Evolutionary conservation across 2,329 filamentous ascomycete genomes (phyloP).

Genomic region (Ceratocystis huliohia): DNA sequence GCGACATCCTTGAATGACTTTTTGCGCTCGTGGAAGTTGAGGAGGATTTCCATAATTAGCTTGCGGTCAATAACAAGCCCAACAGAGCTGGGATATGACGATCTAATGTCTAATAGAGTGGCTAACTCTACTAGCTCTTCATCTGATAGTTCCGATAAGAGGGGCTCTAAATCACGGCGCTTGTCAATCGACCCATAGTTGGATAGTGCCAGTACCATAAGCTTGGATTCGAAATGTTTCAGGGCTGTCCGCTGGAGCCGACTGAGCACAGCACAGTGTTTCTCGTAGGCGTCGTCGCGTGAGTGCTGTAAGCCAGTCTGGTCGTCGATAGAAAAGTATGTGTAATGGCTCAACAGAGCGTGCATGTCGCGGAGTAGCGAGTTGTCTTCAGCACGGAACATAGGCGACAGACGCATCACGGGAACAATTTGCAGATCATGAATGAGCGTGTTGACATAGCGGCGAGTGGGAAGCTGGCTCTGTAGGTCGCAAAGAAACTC

Average conservation of each 20-base stretch:
- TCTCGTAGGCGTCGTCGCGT: conserved; percentile 60
- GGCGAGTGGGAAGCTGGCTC: conserved; percentile 83
- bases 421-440: conserved; percentile 75
- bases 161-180: conserved; percentile 60
- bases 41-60: conserved; percentile 57
- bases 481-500: conserved; percentile 84
- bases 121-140: conserved; percentile 60
- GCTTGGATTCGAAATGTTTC: conserved; percentile 74
- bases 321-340: conserved; percentile 80
- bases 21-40: conserved; percentile 62
- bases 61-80: conserved; percentile 50
- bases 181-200: conserved; percentile 84
- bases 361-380: conserved; percentile 69
- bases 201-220: conserved; percentile 81
- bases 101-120: conserved; percentile 61
- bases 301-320: conserved; percentile 69
- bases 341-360: conserved; percentile 72
- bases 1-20: conserved; percentile 73
- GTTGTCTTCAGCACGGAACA: conserved; percentile 64
- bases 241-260: conserved; percentile 65
- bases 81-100: conserved; percentile 62
- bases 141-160: conserved; percentile 61
- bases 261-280: conserved; percentile 64
- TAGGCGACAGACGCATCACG: conserved; percentile 62
- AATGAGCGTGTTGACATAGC: conserved; percentile 82